Conservation (phyloP, 179 eudicot species). For the Pouteria campechiana region DNA sequence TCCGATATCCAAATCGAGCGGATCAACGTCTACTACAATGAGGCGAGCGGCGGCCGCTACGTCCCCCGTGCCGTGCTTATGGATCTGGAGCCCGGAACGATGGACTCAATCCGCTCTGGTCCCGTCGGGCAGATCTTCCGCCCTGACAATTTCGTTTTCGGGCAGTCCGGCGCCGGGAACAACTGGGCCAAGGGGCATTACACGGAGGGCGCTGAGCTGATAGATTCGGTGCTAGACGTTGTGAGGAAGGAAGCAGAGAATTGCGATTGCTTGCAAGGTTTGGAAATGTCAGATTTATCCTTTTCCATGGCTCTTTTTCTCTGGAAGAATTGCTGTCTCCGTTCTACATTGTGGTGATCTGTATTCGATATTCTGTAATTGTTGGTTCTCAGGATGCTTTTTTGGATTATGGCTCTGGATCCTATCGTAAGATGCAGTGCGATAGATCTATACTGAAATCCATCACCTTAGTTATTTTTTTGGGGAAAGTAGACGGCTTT, state of each 20-base stretch:
- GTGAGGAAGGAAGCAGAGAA: slow-evolving; percentile 27
- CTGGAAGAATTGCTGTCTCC: too few relatives aligned
- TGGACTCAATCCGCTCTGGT: slow-evolving; percentile 24
- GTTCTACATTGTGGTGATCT: too few relatives aligned
- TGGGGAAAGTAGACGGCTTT: too few relatives aligned
- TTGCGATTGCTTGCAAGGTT: slow-evolving; percentile 26
- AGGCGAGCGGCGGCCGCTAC: slow-evolving; percentile 23
- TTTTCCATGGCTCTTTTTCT: too few relatives aligned
- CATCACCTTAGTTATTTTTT: too few relatives aligned
- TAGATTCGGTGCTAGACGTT: slow-evolving; percentile 24
- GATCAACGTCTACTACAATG: slow-evolving; percentile 24
- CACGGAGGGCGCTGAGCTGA: slow-evolving; percentile 21
- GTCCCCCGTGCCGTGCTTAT: slow-evolving; percentile 28
- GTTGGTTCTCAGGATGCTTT: too few relatives aligned
- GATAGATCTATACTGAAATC: too few relatives aligned
- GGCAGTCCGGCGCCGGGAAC: slow-evolving; percentile 23
- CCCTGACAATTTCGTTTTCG: slow-evolving; percentile 20
- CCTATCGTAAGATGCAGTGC: too few relatives aligned
- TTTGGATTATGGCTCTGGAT: too few relatives aligned
- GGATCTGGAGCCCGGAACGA: slow-evolving; percentile 29
- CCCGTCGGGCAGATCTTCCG: slow-evolving; percentile 28
- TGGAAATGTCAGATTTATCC: too few relatives aligned
- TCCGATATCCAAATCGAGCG: slow-evolving; percentile 25
- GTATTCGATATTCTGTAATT: too few relatives aligned
- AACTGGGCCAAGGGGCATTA: slow-evolving; percentile 25